A percentile compares a stretch with the other conserved stretches of the same genome.
These are phyloP conservation scores for Bonnemaisonia californica DNA, from an alignment of 31 red algal species.

Conservation along the genomic window DNA sequence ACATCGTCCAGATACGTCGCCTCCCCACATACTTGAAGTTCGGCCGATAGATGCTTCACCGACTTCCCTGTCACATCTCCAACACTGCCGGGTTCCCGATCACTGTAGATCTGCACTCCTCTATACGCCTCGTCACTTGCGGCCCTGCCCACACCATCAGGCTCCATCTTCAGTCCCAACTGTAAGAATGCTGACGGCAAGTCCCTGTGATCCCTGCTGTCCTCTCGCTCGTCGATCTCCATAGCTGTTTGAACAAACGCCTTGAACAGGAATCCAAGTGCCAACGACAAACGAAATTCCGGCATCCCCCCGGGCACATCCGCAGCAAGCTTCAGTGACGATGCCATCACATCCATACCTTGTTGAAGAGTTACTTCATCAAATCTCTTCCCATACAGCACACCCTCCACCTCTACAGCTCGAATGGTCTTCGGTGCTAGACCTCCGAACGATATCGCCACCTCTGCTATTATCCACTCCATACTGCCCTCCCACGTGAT, in stretches of 20 bases:
- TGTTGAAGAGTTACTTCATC: conserved; percentile 30
- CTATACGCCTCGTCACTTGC: conserved; percentile 15
- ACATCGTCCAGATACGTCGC: conserved; percentile 91
- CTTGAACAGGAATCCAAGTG: conserved; percentile 66
- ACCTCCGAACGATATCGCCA: conserved; percentile 65
- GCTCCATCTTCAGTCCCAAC: neutral
- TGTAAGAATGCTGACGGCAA: conserved; percentile 1
- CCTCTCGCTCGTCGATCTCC: neutral
- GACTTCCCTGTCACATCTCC: conserved; percentile 52
- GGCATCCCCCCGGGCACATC: conserved; percentile 87
- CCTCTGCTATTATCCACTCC: conserved; percentile 13
- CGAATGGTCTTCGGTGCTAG: conserved; percentile 53
- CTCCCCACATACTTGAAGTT: conserved; percentile 70
- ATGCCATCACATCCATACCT: conserved; percentile 34
- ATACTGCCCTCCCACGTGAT: neutral
- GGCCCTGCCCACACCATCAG: neutral
- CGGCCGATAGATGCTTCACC: conserved; percentile 56
- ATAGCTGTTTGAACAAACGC: conserved; percentile 37
- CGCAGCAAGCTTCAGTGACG: conserved; percentile 29
- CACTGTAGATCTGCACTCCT: conserved; percentile 44
- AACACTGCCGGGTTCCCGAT: conserved; percentile 9
- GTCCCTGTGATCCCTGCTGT: neutral
- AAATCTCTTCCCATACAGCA: conserved; percentile 37
- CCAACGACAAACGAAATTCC: conserved; percentile 59
- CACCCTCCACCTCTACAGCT: conserved; percentile 28